Conservation (phyloP, 2,329 filamentous ascomycete genomes). For the Aureobasidium uvarum region DNA sequence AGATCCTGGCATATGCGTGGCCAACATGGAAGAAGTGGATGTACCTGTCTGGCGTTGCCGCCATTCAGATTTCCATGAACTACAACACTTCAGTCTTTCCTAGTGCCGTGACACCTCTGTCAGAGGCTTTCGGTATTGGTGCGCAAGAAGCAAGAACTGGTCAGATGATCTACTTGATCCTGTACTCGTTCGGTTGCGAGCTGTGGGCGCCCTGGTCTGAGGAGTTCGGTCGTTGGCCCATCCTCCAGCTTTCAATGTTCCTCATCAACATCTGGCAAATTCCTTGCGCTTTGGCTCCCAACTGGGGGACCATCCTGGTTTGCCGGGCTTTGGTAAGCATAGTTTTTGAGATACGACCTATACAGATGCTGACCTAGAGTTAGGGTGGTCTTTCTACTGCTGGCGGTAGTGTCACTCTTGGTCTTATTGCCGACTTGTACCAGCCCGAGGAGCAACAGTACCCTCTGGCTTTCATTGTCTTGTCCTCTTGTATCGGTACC, state of each 20-base stretch:
- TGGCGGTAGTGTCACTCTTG: slow-evolving; percentile 63
- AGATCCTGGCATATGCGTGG: slow-evolving; percentile 48
- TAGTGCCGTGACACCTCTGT: slow-evolving; percentile 46
- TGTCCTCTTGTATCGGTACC: slow-evolving; percentile 28
- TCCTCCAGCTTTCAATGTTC: slow-evolving; percentile 69
- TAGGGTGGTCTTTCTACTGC: slow-evolving; percentile 51
- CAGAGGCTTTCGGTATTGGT: slow-evolving; percentile 65
- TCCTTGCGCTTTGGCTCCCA: slow-evolving; percentile 50
- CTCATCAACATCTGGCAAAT: slow-evolving; percentile 77
- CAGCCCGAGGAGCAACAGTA: slow-evolving; percentile 57
- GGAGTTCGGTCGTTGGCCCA: slow-evolving; percentile 73
- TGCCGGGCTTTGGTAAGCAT: slow-evolving; percentile 48
- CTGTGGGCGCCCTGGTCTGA: slow-evolving; percentile 87
- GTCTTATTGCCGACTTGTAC: slow-evolving; percentile 64
- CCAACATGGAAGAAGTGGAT: slow-evolving; percentile 50
- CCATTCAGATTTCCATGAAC: slow-evolving; percentile 53
- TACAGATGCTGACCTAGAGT: slow-evolving; percentile 38
- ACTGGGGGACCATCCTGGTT: slow-evolving; percentile 45
- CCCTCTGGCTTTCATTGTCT: slow-evolving; percentile 53
- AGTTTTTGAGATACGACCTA: background rate
- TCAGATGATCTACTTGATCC: slow-evolving; percentile 73
- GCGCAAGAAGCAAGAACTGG: slow-evolving; percentile 68
- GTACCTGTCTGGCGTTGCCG: slow-evolving; percentile 49
- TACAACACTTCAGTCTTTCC: slow-evolving; percentile 52
- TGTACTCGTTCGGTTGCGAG: slow-evolving; percentile 84